These are phyloP conservation scores for Coemansia sp. DNA, from an alignment of 192 early-diverging fungal genomes.

Conservation along the genomic window DNA sequence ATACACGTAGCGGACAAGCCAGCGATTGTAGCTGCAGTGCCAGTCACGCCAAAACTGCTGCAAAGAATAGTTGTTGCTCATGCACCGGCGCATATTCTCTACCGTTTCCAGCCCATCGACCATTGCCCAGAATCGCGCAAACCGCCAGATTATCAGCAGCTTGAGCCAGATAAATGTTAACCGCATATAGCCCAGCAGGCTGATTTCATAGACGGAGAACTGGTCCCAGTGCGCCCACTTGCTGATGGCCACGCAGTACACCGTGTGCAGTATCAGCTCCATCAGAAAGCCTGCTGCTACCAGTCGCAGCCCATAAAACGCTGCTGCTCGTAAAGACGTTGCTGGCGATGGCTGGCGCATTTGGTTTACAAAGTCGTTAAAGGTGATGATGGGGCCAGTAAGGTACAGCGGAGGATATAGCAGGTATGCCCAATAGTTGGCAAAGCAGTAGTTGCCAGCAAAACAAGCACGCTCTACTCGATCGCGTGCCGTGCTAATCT, in stretches of 20 bases:
- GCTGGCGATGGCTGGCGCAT: conserved; percentile 57
- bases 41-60: conserved; percentile 94
- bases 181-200: conserved; percentile 85
- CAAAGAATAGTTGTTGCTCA: conserved; percentile 93
- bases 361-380: conserved; percentile 88
- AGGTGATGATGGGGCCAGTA: conserved; percentile 93
- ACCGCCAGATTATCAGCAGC: conserved; percentile 94
- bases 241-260: conserved; percentile 90
- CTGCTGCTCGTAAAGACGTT: conserved; percentile 1
- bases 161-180: conserved; percentile 93
- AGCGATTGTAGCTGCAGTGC: conserved; percentile 92
- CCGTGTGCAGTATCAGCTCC: conserved; percentile 84
- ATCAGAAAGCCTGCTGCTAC: conserved; percentile 64
- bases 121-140: conserved; percentile 95
- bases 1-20: conserved; percentile 86
- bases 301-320: conserved; percentile 70
- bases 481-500: conserved; percentile 52
- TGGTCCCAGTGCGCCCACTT: conserved; percentile 82
- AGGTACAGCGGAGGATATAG: conserved; percentile 92
- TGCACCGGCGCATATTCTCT: conserved; percentile 97
- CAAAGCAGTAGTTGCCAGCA: conserved; percentile 69
- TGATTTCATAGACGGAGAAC: conserved; percentile 76
- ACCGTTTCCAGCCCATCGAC: conserved; percentile 82
- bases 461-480: conserved; percentile 59
- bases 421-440: conserved; percentile 75